Base-by-base conservation (phyloP, 2,329 filamentous ascomycete genomes). In the Colletotrichum sp. region DNA sequence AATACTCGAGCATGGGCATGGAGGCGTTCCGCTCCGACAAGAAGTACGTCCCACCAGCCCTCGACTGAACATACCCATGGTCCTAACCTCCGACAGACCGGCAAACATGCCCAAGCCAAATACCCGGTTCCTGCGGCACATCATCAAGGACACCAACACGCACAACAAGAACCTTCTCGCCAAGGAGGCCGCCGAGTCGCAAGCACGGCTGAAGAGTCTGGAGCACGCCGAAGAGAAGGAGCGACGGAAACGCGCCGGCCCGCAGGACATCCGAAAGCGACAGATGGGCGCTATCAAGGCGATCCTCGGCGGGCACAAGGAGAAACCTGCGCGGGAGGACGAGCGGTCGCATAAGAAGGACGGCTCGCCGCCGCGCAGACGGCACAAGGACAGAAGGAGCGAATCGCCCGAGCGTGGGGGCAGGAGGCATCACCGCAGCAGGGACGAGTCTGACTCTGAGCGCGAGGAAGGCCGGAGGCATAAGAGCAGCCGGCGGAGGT, bases 141-240 rank as follows among this genome's bases (percentile, higher is more conserved):
- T 98, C 70, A 95, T 99, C 75, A 93, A 93, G 76, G 94, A 97
- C 77, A 97, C 95, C 11, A 94, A 97, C 78, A 93, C 84, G 68
- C 96, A 99, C 84, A 99, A 99, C 88, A 92, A 94, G 29, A 94
- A 95, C 1, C 87, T 98, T 34, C 90, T 95, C 21, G 94, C 94
- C 1, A 97, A 93, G 80, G 96, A 98, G 82, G 92, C 93, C 31
- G 91, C 93, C 62, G 96, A 98, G 77, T 92, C 95, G 0, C 89
- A 89, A 75, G 91, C 91, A 6, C 91, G 95, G 24, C 88, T 98
- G 69, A 89, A 90, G 76, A 86, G 88, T 69, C 84, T 96, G 57
- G 88, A 90, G 70, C 83, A 82, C 64, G 84, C 84, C 33, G 86
- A 87, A 75, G 85, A 87, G 70, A 81, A 80, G 34, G 86, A 86